Evolutionary conservation across 1,139 yeast species (phyloP).

Genomic region (Wickerhamomyces sp.): DNA sequence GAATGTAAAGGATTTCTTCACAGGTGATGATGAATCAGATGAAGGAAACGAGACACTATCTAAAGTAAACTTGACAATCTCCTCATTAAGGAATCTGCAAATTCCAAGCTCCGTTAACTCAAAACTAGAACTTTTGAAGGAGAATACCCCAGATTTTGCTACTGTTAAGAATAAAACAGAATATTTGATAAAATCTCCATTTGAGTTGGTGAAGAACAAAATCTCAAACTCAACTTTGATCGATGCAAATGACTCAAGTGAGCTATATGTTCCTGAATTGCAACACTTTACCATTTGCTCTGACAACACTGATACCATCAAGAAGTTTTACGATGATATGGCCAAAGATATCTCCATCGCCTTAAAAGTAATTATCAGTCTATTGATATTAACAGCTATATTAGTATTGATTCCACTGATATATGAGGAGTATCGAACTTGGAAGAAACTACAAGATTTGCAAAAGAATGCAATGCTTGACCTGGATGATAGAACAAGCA

Average conservation of each 20-base stretch:
- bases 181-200: constrained; percentile 45
- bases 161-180: constrained; percentile 49
- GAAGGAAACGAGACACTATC: constrained; percentile 28
- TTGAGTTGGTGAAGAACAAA: constrained; percentile 43
- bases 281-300: constrained; percentile 24
- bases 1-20: constrained; percentile 51
- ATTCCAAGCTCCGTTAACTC: constrained; percentile 60
- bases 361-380: constrained; percentile 35
- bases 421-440: constrained; percentile 41
- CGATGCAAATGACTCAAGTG: constrained; percentile 17
- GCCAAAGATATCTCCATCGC: constrained; percentile 29
- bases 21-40: constrained; percentile 38
- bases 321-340: constrained; percentile 31
- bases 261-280: constrained; percentile 27
- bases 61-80: constrained; percentile 56
- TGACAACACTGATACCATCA: constrained; percentile 23
- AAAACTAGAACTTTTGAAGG: constrained; percentile 43
- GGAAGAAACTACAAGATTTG: constrained; percentile 41
- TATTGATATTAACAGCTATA: constrained; percentile 37
- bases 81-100: constrained; percentile 48
- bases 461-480: constrained; percentile 12
- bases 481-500: constrained; percentile 8
- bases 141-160: constrained; percentile 54
- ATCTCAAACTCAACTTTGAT: constrained; percentile 28
- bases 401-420: constrained; percentile 37